phyloP scores from a whole-genome alignment of 208 protist genomes.

The Histomonas meleagridis region DNA sequence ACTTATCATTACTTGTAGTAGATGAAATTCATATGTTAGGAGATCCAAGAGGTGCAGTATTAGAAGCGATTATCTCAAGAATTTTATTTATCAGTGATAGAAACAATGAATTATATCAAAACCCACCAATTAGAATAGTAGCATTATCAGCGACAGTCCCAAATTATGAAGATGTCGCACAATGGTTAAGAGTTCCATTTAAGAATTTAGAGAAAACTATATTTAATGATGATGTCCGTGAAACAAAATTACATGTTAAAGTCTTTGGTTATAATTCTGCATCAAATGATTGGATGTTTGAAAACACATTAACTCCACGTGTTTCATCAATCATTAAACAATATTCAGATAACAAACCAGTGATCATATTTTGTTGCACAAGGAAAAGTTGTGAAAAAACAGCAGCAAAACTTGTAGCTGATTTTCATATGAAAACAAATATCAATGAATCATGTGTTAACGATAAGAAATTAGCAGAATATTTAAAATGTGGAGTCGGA shows the following conservation, averaged over 20 bases:
- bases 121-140: conserved; percentile 75
- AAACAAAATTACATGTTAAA: not conserved
- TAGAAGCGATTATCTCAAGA: conserved; percentile 90
- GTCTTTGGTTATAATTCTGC: conserved; percentile 34
- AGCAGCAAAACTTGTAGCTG: not conserved
- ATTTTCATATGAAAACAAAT: conserved; percentile 13
- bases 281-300: conserved; percentile 32
- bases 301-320: not conserved
- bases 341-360: not conserved
- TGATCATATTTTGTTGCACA: conserved; percentile 49
- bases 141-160: conserved; percentile 97
- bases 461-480: conserved; percentile 15
- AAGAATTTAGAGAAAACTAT: conserved; percentile 41
- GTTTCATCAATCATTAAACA: conserved; percentile 6
- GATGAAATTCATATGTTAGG: conserved; percentile 98
- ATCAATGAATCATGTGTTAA: not conserved
- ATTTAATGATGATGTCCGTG: conserved; percentile 34
- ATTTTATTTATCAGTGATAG: conserved; percentile 79
- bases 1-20: conserved; percentile 83
- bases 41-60: conserved; percentile 85
- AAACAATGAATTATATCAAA: conserved; percentile 43
- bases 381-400: conserved; percentile 45
- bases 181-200: conserved; percentile 90
- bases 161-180: conserved; percentile 96
- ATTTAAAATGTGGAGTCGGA: conserved; percentile 39